Conservation (phyloP, 805 yeast species). For the Yamadazyma ubonensis region DNA sequence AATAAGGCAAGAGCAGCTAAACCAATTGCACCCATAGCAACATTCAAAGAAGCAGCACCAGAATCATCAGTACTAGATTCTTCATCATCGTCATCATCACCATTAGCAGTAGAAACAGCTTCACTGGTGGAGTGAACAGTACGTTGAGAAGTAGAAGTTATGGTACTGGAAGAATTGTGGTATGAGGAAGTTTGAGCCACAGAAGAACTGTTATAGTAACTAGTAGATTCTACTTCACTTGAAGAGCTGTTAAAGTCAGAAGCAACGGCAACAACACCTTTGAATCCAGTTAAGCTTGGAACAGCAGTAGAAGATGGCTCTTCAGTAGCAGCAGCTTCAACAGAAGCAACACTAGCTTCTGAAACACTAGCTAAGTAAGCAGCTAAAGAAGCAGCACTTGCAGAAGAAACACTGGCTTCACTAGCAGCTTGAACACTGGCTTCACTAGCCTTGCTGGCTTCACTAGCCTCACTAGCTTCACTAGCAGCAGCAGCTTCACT, state of each 20-base stretch:
- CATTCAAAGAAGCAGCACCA: conserved; percentile 13
- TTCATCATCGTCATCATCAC: conserved; percentile 13
- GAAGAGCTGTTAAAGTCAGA: conserved; percentile 18
- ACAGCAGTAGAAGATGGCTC: conserved; percentile 14
- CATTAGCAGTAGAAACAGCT: conserved; percentile 16
- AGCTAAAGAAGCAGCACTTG: conserved; percentile 12
- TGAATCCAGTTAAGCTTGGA: conserved; percentile 18
- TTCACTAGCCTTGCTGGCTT: conserved; percentile 14
- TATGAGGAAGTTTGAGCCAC: conserved; percentile 5
- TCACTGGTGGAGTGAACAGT: conserved; percentile 14
- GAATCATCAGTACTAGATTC: conserved; percentile 13
- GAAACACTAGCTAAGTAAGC: conserved; percentile 10
- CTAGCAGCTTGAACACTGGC: conserved; percentile 15
- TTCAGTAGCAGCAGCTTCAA: conserved; percentile 14
- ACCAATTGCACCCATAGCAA: conserved; percentile 24
- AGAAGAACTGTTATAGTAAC: conserved; percentile 13
- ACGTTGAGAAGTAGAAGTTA: conserved; percentile 4
- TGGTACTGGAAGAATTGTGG: conserved; percentile 10
- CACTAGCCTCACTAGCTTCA: conserved; percentile 12
- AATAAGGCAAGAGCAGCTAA: conserved; percentile 28
- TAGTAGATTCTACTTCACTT: conserved; percentile 5
- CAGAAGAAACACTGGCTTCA: conserved; percentile 14
- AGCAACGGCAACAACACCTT: conserved; percentile 27
- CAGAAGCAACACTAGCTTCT: conserved; percentile 17
- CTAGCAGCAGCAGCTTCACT: conserved; percentile 14